Conservation (phyloP, 2,329 filamentous ascomycete species). For the Dactylellina cionopaga region DNA sequence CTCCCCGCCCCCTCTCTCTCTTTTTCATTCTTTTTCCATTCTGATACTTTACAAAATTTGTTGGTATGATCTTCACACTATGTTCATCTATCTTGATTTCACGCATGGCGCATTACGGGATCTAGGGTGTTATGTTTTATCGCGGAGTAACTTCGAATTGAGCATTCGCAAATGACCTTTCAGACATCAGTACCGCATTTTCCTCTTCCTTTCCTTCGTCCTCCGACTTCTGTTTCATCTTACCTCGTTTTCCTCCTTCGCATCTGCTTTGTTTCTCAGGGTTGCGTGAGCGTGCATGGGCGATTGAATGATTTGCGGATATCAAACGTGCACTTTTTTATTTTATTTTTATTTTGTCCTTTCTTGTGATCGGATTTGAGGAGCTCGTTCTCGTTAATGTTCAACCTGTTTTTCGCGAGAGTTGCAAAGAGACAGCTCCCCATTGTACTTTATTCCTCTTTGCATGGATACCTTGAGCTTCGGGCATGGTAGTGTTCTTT, state of each 20-base stretch:
- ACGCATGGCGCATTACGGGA: conserved; percentile 23
- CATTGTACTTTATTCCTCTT: background rate
- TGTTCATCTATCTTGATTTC: background rate
- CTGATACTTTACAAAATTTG: background rate
- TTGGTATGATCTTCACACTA: conserved; percentile 2
- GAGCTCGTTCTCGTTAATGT: conserved; percentile 17
- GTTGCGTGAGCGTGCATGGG: conserved; percentile 7
- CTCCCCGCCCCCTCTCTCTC: background rate
- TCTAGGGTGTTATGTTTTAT: conserved; percentile 22
- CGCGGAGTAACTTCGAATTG: background rate
- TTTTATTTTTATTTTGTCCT: background rate
- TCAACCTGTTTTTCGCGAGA: background rate
- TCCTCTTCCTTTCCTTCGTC: background rate
- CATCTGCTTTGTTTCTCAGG: conserved; percentile 1
- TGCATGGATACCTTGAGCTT: background rate
- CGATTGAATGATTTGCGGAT: conserved; percentile 10
- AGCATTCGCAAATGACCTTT: background rate
- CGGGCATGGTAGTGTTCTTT: too few relatives aligned
- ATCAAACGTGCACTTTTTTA: background rate
- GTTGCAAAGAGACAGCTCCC: background rate
- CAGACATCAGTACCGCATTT: background rate
- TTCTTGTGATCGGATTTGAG: too few relatives aligned
- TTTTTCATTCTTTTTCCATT: background rate
- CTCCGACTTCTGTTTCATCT: background rate
- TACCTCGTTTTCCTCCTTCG: background rate